Conservation (phyloP, 495 filamentous ascomycete species). For the Tuber umbilicatum region DNA sequence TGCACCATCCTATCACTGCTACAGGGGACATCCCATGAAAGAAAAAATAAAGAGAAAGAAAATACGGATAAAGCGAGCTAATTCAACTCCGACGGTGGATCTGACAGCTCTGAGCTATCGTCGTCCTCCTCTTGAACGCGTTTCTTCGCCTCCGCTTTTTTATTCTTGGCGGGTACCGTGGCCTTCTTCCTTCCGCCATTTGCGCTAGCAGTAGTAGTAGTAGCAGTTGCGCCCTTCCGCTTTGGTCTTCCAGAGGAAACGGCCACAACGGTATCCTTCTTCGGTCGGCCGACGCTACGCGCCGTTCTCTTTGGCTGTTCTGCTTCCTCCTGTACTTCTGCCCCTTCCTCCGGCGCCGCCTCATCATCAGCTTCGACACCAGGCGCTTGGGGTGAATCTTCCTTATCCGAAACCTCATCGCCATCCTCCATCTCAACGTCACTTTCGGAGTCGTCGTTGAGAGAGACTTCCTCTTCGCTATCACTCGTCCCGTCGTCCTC, state of each 20-base stretch:
- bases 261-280: slow-evolving; percentile 14
- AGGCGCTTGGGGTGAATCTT: slow-evolving; percentile 32
- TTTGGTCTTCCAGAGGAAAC: not conserved
- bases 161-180: slow-evolving; percentile 14
- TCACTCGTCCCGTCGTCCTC: slow-evolving; percentile 40
- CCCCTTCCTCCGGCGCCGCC: slow-evolving; percentile 1
- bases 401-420: slow-evolving; percentile 50
- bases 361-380: slow-evolving; percentile 2
- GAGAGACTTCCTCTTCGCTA: slow-evolving; percentile 29
- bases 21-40: not conserved
- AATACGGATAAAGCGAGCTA: slow-evolving; percentile 10
- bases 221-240: not conserved
- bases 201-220: not conserved
- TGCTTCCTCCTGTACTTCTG: slow-evolving; percentile 8
- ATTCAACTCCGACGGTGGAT: slow-evolving; percentile 30
- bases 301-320: slow-evolving; percentile 11
- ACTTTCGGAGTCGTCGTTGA: slow-evolving; percentile 40
- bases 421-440: slow-evolving; percentile 52
- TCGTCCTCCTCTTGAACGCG: slow-evolving; percentile 8
- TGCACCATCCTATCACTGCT: not conserved
- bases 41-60: not conserved
- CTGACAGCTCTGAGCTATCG: slow-evolving; percentile 31
- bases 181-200: slow-evolving; percentile 14
- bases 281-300: slow-evolving; percentile 27
- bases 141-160: slow-evolving; percentile 6